These are phyloP conservation scores for Candida wancherniae DNA, from an alignment of 805 yeast genomes.

Conservation along the genomic window DNA sequence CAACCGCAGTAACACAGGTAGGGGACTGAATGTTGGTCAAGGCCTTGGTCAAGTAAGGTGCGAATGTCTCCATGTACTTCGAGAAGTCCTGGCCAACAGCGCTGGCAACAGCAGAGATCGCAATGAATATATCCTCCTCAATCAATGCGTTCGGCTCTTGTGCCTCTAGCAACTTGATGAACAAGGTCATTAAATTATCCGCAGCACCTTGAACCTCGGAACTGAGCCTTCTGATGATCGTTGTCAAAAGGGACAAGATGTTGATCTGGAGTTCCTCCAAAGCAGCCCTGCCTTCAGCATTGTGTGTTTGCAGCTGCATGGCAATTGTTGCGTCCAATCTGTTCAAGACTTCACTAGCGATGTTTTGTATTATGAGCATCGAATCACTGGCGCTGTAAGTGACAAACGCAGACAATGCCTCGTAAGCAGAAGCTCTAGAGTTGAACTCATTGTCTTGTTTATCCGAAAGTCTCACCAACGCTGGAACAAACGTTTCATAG, in stretches of 20 bases:
- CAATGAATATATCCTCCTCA: conserved; percentile 92
- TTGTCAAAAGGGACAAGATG: conserved; percentile 71
- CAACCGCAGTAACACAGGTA: conserved; percentile 85
- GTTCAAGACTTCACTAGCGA: conserved; percentile 69
- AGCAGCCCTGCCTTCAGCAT: conserved; percentile 67
- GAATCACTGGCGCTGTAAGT: conserved; percentile 68
- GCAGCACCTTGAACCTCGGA: conserved; percentile 60
- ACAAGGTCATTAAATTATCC: conserved; percentile 79
- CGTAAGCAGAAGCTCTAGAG: conserved; percentile 94
- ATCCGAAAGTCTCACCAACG: conserved; percentile 62
- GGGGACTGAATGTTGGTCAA: conserved; percentile 79
- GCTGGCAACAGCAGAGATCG: conserved; percentile 83
- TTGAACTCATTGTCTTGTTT: conserved; percentile 79
- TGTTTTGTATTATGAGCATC: conserved; percentile 59
- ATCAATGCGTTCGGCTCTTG: conserved; percentile 68
- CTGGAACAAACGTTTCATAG: conserved; percentile 64
- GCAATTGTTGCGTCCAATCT: conserved; percentile 69
- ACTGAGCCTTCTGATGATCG: conserved; percentile 78
- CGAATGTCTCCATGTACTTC: conserved; percentile 73
- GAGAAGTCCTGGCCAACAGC: conserved; percentile 69
- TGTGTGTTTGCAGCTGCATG: conserved; percentile 50
- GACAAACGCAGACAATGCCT: conserved; percentile 82
- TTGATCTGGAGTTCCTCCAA: conserved; percentile 88
- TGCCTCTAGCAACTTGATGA: conserved; percentile 59
- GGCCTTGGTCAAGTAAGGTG: conserved; percentile 78